Percentiles rank a stretch among this genome's conserved stretches.
These are phyloP conservation scores for Bothriochloa decipiens DNA, from an alignment of 176 grass and related monocot species.

Conservation along the genomic window DNA sequence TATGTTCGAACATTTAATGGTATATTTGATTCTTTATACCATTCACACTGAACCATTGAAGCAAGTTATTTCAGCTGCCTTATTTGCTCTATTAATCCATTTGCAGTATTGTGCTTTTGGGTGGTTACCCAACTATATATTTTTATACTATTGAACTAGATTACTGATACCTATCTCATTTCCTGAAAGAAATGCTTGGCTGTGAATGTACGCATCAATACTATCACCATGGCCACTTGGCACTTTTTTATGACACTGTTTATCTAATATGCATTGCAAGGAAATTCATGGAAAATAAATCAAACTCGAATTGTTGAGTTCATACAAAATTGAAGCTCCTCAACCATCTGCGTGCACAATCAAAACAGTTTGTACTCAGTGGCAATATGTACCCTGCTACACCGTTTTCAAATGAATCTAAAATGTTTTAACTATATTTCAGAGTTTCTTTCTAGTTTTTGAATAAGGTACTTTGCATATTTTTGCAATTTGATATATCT, in stretches of 20 bases:
- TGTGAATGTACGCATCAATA: neutral
- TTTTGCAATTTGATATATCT: slow-evolving; percentile 6
- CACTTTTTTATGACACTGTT: slow-evolving; percentile 1
- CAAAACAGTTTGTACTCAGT: slow-evolving; percentile 11
- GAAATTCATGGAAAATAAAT: slow-evolving; percentile 17
- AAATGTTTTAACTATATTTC: slow-evolving; percentile 22
- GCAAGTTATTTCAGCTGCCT: slow-evolving; percentile 27
- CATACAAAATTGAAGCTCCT: slow-evolving; percentile 22
- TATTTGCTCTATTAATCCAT: slow-evolving; percentile 18
- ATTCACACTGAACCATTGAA: slow-evolving; percentile 19
- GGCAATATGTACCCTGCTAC: neutral
- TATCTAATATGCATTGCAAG: slow-evolving; percentile 31
- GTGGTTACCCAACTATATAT: slow-evolving; percentile 18
- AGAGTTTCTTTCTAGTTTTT: slow-evolving; percentile 21
- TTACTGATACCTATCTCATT: neutral
- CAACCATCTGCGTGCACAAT: neutral
- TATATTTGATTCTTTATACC: slow-evolving; percentile 24
- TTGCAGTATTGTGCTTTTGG: slow-evolving; percentile 8
- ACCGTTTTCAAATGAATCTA: neutral
- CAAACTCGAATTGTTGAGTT: neutral
- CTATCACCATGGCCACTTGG: neutral
- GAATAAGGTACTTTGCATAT: neutral
- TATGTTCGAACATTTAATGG: slow-evolving; percentile 86
- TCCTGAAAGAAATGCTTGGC: neutral
- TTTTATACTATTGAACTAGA: slow-evolving; percentile 18